phyloP scores from a whole-genome alignment of 1,284 basidiomycete genomes.

The Thecaphora thlaspeos region DNA sequence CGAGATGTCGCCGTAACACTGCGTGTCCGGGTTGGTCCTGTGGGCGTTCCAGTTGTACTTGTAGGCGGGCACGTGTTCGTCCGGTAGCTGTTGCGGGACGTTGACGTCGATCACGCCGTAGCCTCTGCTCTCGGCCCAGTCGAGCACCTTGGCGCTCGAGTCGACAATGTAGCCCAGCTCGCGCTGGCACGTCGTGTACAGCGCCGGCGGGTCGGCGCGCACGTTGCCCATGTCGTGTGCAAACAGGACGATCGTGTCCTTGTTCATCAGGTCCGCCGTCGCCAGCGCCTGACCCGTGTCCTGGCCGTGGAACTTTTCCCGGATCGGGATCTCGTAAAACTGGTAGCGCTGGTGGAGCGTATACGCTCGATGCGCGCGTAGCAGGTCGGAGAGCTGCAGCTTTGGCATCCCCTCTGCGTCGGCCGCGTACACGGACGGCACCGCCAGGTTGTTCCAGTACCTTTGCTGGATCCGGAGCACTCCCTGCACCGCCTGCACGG shows the following conservation, averaged over 20 bases:
- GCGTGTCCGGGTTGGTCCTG: conserved; percentile 19
- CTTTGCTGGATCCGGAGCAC: conserved; percentile 82
- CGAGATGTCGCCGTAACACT: conserved; percentile 60
- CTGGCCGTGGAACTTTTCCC: conserved; percentile 66
- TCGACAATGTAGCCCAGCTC: conserved; percentile 63
- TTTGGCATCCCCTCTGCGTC: conserved; percentile 1
- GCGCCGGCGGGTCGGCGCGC: conserved; percentile 12
- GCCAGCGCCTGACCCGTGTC: conserved; percentile 79
- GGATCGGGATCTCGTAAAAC: conserved; percentile 77
- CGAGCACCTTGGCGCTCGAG: conserved; percentile 73
- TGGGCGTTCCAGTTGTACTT: background rate
- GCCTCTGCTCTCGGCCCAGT: conserved; percentile 69
- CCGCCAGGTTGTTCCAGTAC: conserved; percentile 77
- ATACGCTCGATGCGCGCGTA: conserved; percentile 79
- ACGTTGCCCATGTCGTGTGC: conserved; percentile 48
- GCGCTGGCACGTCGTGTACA: background rate
- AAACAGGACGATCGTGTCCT: conserved; percentile 38
- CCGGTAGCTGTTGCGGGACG: conserved; percentile 70
- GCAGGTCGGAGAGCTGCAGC: conserved; percentile 64
- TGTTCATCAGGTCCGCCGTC: conserved; percentile 66
- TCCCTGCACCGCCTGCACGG: conserved; percentile 81
- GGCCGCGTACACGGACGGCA: conserved; percentile 6
- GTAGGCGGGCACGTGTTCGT: conserved; percentile 5
- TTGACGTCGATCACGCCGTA: conserved; percentile 86
- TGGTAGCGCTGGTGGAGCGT: conserved; percentile 71